Evolutionary conservation across 2,329 filamentous ascomycete species (phyloP).

Genomic region (Talaromyces islandicus): DNA sequence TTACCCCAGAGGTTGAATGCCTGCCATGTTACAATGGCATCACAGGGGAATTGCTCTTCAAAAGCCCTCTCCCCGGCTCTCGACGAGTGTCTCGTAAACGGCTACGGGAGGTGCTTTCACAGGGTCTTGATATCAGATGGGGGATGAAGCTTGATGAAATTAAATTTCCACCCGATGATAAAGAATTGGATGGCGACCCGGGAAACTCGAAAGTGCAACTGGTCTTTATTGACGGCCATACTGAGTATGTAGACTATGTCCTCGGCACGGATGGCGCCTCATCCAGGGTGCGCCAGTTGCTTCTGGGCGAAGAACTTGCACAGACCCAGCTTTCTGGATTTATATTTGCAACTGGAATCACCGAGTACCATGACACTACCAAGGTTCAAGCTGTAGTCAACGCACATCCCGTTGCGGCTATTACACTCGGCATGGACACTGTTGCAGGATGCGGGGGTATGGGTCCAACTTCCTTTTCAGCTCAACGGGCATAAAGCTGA

Average conservation of each 20-base stretch:
- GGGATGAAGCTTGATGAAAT: neutral
- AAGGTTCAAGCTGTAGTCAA: slow-evolving; percentile 6
- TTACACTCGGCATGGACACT: slow-evolving; percentile 6
- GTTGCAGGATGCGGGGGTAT: slow-evolving; percentile 7
- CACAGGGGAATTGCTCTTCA: slow-evolving; percentile 8
- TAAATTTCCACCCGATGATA: neutral
- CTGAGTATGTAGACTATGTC: neutral
- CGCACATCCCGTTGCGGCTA: slow-evolving; percentile 7
- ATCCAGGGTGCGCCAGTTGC: slow-evolving; percentile 3
- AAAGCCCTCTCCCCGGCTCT: slow-evolving; percentile 4
- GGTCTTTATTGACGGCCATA: neutral
- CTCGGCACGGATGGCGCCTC: slow-evolving; percentile 7
- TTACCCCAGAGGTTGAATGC: slow-evolving; percentile 2
- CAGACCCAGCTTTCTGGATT: slow-evolving; percentile 3
- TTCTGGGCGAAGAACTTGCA: neutral
- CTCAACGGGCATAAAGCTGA: neutral
- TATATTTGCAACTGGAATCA: slow-evolving; percentile 6
- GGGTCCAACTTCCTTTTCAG: neutral
- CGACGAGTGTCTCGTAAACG: slow-evolving; percentile 5
- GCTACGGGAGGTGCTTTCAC: slow-evolving; percentile 1
- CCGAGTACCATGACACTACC: neutral
- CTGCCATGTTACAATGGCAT: slow-evolving; percentile 7
- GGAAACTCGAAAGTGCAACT: neutral
- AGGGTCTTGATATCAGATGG: slow-evolving; percentile 5
- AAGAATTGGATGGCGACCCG: too few relatives aligned